These are phyloP conservation scores for Suhomyces bribrorum DNA, from an alignment of 1,139 yeast species.

Conservation along the genomic window DNA sequence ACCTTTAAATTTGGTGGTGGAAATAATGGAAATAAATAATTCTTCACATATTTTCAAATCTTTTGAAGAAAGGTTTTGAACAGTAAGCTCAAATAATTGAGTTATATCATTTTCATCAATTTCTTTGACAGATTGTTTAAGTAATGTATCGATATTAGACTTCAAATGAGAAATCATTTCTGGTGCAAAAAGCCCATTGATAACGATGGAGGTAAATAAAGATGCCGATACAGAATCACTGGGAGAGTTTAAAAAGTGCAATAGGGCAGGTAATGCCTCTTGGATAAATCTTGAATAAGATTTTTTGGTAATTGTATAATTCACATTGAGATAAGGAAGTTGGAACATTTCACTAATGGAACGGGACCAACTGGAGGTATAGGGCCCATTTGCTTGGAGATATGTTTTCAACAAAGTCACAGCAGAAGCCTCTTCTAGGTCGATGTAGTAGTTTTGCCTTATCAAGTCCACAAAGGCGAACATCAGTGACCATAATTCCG, in stretches of 20 bases:
- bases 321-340: constrained; percentile 27
- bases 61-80: constrained; percentile 26
- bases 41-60: constrained; percentile 44
- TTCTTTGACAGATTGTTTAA: constrained; percentile 16
- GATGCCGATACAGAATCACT: neutral
- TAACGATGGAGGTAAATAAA: constrained; percentile 8
- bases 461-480: constrained; percentile 22
- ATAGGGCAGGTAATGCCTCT: constrained; percentile 17
- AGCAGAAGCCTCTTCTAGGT: constrained; percentile 34
- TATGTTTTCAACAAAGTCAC: constrained; percentile 23
- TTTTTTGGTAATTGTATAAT: constrained; percentile 34
- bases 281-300: constrained; percentile 27
- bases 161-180: constrained; percentile 20
- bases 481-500: constrained; percentile 12
- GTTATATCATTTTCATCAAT: constrained; percentile 19
- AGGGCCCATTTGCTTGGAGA: constrained; percentile 1
- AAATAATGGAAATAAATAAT: constrained; percentile 38
- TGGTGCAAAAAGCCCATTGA: constrained; percentile 20
- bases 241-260: constrained; percentile 7
- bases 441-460: constrained; percentile 27
- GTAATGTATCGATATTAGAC: constrained; percentile 20
- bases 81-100: constrained; percentile 28
- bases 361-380: constrained; percentile 22
- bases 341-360: constrained; percentile 26
- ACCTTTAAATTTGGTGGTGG: constrained; percentile 25